These are phyloP conservation scores for Acmispon strigosus DNA, from an alignment of 306 rosid genomes.

Conservation along the genomic window DNA sequence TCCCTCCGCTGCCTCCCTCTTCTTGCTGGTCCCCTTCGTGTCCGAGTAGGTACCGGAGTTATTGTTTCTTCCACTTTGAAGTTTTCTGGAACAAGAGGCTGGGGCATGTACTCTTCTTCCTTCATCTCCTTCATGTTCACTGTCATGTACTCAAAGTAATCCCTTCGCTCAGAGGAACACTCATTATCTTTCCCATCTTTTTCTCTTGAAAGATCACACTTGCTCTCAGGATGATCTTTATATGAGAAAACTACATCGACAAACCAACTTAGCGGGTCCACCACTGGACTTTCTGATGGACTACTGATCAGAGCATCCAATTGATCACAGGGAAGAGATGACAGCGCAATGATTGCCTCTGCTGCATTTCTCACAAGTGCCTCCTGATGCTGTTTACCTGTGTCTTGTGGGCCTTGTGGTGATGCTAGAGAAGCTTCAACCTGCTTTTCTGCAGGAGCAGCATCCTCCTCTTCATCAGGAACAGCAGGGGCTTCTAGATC, in stretches of 20 bases:
- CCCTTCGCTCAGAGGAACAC: conserved; percentile 39
- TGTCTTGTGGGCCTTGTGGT: conserved; percentile 12
- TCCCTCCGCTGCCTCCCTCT: conserved; percentile 95
- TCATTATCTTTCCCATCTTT: conserved; percentile 28
- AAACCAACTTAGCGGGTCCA: conserved; percentile 62
- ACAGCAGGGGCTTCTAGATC: conserved; percentile 71
- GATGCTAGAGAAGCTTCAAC: conserved; percentile 29
- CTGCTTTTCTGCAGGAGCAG: conserved; percentile 32
- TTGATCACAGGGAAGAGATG: conserved; percentile 33
- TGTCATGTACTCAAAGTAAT: conserved; percentile 79
- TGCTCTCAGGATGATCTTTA: conserved; percentile 35
- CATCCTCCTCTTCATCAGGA: conserved; percentile 48
- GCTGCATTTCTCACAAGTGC: conserved; percentile 66
- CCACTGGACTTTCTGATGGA: conserved; percentile 36
- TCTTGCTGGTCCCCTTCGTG: conserved; percentile 77
- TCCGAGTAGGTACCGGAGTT: conserved; percentile 38
- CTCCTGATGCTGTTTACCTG: conserved; percentile 35
- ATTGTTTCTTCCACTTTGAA: conserved; percentile 58
- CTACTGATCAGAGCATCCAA: conserved; percentile 26
- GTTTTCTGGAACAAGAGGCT: conserved; percentile 75
- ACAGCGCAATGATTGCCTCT: conserved; percentile 69
- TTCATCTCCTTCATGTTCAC: conserved; percentile 51
- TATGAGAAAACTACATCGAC: conserved; percentile 60
- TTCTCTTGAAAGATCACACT: conserved; percentile 22
- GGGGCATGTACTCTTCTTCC: conserved; percentile 93